These are phyloP conservation scores for Chaetoceros muelleri DNA, from an alignment of 108 stramenopile genomes.

Conservation along the genomic window DNA sequence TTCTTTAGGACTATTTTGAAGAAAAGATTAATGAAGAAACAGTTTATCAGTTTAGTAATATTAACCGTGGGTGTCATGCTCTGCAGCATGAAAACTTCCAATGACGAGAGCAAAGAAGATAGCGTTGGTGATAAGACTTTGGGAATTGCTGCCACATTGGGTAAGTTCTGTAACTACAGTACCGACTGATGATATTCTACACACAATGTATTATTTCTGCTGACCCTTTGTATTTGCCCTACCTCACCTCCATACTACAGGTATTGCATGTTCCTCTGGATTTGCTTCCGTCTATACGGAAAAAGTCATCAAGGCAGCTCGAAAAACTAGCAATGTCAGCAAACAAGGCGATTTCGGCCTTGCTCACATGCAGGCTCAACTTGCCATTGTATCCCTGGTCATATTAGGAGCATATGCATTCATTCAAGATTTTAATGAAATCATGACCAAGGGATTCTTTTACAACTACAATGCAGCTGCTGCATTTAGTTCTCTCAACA, in stretches of 20 bases:
- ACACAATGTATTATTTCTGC: background rate
- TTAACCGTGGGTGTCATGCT: constrained; percentile 71
- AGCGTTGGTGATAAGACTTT: constrained; percentile 14
- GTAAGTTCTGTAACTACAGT: too few species aligned
- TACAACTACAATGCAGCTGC: constrained; percentile 32
- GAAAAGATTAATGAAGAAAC: constrained; percentile 30
- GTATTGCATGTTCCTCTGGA: constrained; percentile 49
- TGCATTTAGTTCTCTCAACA: constrained; percentile 19
- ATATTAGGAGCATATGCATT: constrained; percentile 50
- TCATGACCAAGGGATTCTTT: constrained; percentile 26
- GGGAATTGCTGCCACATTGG: constrained; percentile 71
- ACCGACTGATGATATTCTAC: too few species aligned
- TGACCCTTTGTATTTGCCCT: background rate
- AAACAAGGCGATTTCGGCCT: constrained; percentile 15
- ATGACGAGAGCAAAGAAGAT: constrained; percentile 1
- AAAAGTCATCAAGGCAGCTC: constrained; percentile 83
- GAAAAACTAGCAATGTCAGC: constrained; percentile 8
- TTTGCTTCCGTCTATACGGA: constrained; percentile 95
- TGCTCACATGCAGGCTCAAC: constrained; percentile 50
- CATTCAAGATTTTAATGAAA: constrained; percentile 20
- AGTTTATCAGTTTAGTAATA: constrained; percentile 49
- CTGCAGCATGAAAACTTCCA: constrained; percentile 35
- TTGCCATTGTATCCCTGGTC: constrained; percentile 49
- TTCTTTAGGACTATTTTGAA: constrained; percentile 65
- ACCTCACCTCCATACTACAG: background rate